Evolutionary conservation across 495 filamentous ascomycete species (phyloP).

Genomic region (Penicillium cinerascens): DNA sequence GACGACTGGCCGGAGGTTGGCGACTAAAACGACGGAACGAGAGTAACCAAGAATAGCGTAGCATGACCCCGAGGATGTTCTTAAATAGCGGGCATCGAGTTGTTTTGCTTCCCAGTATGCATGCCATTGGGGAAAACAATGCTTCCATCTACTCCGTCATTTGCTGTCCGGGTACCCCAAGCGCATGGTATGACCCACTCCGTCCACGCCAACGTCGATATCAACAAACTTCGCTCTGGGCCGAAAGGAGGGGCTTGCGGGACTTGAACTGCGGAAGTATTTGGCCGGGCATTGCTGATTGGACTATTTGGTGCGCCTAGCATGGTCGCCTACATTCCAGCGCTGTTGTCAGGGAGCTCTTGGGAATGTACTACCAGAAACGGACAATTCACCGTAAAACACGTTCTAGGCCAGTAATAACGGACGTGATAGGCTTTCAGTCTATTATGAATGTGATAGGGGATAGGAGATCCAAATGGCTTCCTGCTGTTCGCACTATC

Average conservation of each 20-base stretch:
- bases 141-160: slow-evolving; percentile 5
- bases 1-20: slow-evolving; percentile 8
- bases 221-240: neutral
- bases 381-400: neutral
- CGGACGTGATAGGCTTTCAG: neutral
- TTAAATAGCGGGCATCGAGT: slow-evolving; percentile 20
- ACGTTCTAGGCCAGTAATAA: slow-evolving; percentile 3
- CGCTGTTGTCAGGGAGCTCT: slow-evolving; percentile 18
- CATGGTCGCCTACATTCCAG: slow-evolving; percentile 20
- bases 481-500: no score
- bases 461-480: no score
- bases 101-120: slow-evolving; percentile 15
- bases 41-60: neutral
- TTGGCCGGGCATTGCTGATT: slow-evolving; percentile 8
- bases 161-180: neutral
- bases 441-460: neutral
- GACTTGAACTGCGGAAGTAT: neutral
- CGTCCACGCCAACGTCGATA: slow-evolving; percentile 9
- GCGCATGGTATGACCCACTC: slow-evolving; percentile 18
- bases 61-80: neutral
- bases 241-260: neutral
- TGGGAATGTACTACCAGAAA: slow-evolving; percentile 14
- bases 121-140: slow-evolving; percentile 22
- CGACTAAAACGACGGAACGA: slow-evolving; percentile 7
- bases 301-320: neutral